Percentiles rank a stretch among this genome's conserved stretches.
These are phyloP conservation scores for Penicillium desertorum DNA, from an alignment of 495 filamentous ascomycete species.

Conservation along the genomic window DNA sequence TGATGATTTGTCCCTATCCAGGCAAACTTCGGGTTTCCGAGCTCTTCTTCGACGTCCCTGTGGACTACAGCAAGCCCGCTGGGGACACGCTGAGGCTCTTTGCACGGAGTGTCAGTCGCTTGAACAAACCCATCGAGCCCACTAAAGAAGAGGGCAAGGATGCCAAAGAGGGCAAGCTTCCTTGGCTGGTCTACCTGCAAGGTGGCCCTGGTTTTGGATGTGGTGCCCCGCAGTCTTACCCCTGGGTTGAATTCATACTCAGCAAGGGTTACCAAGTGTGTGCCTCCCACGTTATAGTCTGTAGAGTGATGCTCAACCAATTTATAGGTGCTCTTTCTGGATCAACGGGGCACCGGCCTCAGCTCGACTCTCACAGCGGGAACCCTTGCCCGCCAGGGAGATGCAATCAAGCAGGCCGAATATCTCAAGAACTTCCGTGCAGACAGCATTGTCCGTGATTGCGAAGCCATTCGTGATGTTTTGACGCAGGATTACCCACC, in stretches of 20 bases:
- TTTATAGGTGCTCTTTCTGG: slow-evolving; percentile 70
- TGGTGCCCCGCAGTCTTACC: slow-evolving; percentile 65
- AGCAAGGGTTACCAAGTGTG: slow-evolving; percentile 72
- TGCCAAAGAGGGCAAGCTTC: slow-evolving; percentile 52
- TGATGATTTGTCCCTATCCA: slow-evolving; percentile 29
- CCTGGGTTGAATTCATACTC: slow-evolving; percentile 65
- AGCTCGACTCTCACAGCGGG: slow-evolving; percentile 73
- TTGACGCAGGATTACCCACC: slow-evolving; percentile 68
- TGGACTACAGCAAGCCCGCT: slow-evolving; percentile 65
- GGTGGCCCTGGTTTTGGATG: slow-evolving; percentile 81
- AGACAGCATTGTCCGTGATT: slow-evolving; percentile 84
- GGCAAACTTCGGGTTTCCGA: slow-evolving; percentile 76
- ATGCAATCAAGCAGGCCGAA: slow-evolving; percentile 64
- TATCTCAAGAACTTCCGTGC: slow-evolving; percentile 87
- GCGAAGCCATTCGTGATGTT: slow-evolving; percentile 75
- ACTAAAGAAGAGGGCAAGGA: slow-evolving; percentile 51
- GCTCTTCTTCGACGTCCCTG: slow-evolving; percentile 81
- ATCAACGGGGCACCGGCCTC: slow-evolving; percentile 86
- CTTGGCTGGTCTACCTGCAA: slow-evolving; percentile 66
- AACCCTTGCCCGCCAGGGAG: slow-evolving; percentile 64
- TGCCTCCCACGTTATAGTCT: neutral
- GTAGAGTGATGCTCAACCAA: neutral
- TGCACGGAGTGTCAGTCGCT: slow-evolving; percentile 65
- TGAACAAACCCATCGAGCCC: slow-evolving; percentile 60
- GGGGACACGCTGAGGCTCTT: slow-evolving; percentile 69